These are phyloP conservation scores for Zalaria obscura DNA, from an alignment of 2,329 filamentous ascomycete genomes.

Conservation along the genomic window DNA sequence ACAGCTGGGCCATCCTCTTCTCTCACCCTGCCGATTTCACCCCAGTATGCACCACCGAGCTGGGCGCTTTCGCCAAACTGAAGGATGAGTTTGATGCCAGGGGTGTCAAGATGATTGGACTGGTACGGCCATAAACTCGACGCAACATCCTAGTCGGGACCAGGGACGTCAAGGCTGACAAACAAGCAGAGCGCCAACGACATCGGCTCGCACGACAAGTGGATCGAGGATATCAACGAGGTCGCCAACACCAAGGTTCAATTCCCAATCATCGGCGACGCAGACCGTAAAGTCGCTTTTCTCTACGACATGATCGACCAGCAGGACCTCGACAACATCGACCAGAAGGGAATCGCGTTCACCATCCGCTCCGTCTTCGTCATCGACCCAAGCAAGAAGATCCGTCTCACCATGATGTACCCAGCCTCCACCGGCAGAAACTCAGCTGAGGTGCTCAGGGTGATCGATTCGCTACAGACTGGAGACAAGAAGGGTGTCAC, in stretches of 20 bases:
- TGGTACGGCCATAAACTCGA: constrained; percentile 23
- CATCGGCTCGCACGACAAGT: constrained; percentile 67
- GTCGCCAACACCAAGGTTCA: constrained; percentile 27
- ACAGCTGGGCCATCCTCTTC: constrained; percentile 72
- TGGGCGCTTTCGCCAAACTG: constrained; percentile 83
- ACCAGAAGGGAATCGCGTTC: constrained; percentile 51
- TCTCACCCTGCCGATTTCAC: constrained; percentile 82
- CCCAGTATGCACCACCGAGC: constrained; percentile 89
- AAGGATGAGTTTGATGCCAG: constrained; percentile 78
- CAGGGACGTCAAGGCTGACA: too few relatives aligned
- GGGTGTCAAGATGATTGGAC: constrained; percentile 79
- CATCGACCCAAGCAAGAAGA: constrained; percentile 87
- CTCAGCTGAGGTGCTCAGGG: constrained; percentile 41
- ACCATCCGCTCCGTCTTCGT: constrained; percentile 92
- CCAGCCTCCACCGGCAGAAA: constrained; percentile 71
- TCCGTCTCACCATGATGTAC: constrained; percentile 84
- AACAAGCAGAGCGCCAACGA: constrained; percentile 54
- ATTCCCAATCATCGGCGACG: constrained; percentile 37
- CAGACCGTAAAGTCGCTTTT: constrained; percentile 32
- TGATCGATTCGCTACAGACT: constrained; percentile 44
- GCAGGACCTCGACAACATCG: constrained; percentile 20
- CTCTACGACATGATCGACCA: constrained; percentile 33
- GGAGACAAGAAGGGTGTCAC: constrained; percentile 81
- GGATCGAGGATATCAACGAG: constrained; percentile 65
- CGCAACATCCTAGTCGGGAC: background rate